Evolutionary conservation across 805 yeast genomes (phyloP).

Genomic region (Wickerhamiella sergipiensis): DNA sequence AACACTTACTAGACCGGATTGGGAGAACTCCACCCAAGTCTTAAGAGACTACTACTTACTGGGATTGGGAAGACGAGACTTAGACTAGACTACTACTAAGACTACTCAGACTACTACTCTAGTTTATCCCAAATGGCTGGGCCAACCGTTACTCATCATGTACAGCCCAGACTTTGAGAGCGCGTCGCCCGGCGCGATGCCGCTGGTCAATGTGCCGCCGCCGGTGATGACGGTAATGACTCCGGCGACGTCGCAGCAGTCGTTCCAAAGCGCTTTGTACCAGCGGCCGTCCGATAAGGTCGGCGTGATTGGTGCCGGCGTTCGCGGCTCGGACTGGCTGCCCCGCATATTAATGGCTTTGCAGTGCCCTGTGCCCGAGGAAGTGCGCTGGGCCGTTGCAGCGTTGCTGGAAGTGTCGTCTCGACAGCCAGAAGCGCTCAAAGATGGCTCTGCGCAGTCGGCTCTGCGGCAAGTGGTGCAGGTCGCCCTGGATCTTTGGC

Average conservation of each 20-base stretch:
- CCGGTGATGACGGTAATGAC: constrained; percentile 24
- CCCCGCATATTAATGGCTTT: constrained; percentile 60
- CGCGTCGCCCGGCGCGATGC: constrained; percentile 5
- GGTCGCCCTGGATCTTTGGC: constrained; percentile 8
- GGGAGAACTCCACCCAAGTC: too few relatives aligned
- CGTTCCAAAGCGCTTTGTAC: constrained; percentile 19
- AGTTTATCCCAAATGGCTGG: too few relatives aligned
- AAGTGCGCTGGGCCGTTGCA: constrained; percentile 58
- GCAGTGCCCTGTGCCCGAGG: constrained; percentile 47
- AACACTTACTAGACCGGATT: too few relatives aligned
- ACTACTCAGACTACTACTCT: too few relatives aligned
- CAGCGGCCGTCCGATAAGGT: constrained; percentile 11
- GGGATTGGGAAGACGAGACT: too few relatives aligned
- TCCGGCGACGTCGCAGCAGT: constrained; percentile 21
- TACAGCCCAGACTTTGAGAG: neutral
- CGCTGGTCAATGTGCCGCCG: constrained; percentile 19
- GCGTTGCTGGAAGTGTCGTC: constrained; percentile 35
- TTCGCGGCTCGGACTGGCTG: constrained; percentile 48
- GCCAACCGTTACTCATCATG: constrained; percentile 1
- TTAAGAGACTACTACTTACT: too few relatives aligned
- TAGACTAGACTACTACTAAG: too few relatives aligned
- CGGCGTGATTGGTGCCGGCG: constrained; percentile 19
- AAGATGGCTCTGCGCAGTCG: constrained; percentile 27
- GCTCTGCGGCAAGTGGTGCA: constrained; percentile 5
- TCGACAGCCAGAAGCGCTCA: constrained; percentile 36